Percentiles rank a stretch among this genome's conserved stretches.
phyloP scores from a whole-genome alignment of 2,329 filamentous ascomycete species.

The Paramyrothecium sp. region DNA sequence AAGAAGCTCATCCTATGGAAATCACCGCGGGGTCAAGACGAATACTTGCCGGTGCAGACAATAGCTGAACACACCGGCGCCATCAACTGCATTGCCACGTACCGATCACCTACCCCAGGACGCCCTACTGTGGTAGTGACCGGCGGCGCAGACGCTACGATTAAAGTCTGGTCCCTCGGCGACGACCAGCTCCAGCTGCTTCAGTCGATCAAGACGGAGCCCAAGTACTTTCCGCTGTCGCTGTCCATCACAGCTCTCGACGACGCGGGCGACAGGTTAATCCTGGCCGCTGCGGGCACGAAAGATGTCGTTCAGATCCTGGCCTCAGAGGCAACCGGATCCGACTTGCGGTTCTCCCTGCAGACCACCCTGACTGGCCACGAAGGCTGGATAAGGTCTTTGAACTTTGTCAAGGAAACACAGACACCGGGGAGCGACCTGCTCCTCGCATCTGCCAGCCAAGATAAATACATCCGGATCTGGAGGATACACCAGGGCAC shows the following conservation, averaged over 20 bases:
- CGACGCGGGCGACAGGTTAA: conserved; percentile 47
- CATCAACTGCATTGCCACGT: conserved; percentile 65
- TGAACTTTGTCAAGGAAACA: conserved; percentile 72
- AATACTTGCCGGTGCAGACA: conserved; percentile 48
- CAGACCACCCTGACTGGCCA: conserved; percentile 82
- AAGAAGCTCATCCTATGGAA: conserved; percentile 74
- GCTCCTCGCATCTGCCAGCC: conserved; percentile 87
- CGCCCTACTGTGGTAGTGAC: conserved; percentile 62
- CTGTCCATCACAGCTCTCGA: conserved; percentile 66
- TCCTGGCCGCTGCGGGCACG: conserved; percentile 86
- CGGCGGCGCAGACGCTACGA: conserved; percentile 76
- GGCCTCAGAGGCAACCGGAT: conserved; percentile 46
- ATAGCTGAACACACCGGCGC: conserved; percentile 66
- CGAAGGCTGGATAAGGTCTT: conserved; percentile 89
- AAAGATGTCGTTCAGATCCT: conserved; percentile 80
- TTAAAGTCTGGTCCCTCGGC: conserved; percentile 68
- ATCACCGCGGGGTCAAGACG: conserved; percentile 18
- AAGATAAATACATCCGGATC: conserved; percentile 94
- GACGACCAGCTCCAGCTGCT: conserved; percentile 49
- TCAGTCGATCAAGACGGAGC: conserved; percentile 70
- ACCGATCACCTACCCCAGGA: conserved; percentile 24
- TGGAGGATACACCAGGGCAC: conserved; percentile 81
- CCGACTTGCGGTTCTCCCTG: conserved; percentile 57
- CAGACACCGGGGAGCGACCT: conserved; percentile 59
- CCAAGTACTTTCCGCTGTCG: conserved; percentile 79